These are phyloP conservation scores for Cicer chorassanicum DNA, from an alignment of 306 rosid species.

Conservation along the genomic window DNA sequence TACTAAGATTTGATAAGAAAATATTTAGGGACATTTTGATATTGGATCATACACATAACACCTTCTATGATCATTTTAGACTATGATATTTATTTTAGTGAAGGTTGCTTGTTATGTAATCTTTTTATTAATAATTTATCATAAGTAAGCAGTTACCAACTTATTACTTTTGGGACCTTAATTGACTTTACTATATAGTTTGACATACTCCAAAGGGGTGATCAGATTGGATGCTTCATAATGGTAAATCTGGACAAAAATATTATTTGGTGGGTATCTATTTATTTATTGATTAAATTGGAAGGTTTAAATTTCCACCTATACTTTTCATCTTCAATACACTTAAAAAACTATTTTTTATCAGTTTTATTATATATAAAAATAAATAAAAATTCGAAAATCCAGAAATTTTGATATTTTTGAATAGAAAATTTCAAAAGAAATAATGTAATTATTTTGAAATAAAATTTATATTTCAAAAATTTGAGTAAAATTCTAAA, in stretches of 20 bases:
- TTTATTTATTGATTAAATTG: constrained; percentile 15
- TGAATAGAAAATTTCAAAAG: no score
- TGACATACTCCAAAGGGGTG: constrained; percentile 24
- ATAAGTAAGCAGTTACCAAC: constrained; percentile 59
- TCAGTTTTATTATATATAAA: no score
- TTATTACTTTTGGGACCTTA: constrained; percentile 52
- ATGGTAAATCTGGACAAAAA: not conserved
- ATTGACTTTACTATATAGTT: constrained; percentile 30
- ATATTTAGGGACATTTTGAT: constrained; percentile 43
- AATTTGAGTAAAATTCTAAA: no score
- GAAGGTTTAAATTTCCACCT: not conserved
- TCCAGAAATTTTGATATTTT: no score
- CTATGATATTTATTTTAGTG: constrained; percentile 29
- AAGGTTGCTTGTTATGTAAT: not conserved
- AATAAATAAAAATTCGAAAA: no score
- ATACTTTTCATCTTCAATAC: no score
- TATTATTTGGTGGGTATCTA: not conserved
- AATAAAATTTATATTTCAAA: no score
- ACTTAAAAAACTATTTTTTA: no score
- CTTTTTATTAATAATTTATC: not conserved
- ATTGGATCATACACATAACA: constrained; percentile 59
- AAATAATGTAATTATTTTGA: no score
- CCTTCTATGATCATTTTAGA: constrained; percentile 37
- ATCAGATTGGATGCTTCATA: constrained; percentile 6
- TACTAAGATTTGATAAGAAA: constrained; percentile 57